Evolutionary conservation across 805 yeast species (phyloP).

Genomic region (Wickerhamiella parazyma): DNA sequence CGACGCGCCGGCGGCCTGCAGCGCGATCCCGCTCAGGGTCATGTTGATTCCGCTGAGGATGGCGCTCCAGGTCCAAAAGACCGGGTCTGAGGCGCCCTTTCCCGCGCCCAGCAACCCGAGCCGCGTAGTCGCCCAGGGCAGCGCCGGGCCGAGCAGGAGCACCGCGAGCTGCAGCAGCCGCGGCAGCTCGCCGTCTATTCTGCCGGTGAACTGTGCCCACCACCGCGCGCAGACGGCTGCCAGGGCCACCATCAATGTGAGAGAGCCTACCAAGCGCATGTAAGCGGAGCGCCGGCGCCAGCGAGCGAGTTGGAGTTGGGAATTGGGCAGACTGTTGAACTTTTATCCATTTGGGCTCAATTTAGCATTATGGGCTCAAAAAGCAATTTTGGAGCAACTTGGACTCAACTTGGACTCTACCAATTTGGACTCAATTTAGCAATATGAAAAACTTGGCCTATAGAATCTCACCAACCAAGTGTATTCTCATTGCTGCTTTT

Average conservation of each 20-base stretch:
- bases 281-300: neutral
- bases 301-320: no score
- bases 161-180: neutral
- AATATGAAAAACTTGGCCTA: no score
- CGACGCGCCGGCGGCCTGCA: neutral
- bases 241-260: slow-evolving; percentile 1
- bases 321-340: no score
- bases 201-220: slow-evolving; percentile 3
- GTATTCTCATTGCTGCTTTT: no score
- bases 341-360: no score
- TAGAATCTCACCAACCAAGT: no score
- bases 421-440: no score
- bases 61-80: slow-evolving; percentile 2
- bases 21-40: slow-evolving; percentile 5
- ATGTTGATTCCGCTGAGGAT: slow-evolving; percentile 3
- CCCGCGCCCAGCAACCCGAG: neutral
- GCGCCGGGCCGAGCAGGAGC: neutral
- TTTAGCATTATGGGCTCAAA: no score
- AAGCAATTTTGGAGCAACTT: no score
- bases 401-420: no score
- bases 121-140: neutral
- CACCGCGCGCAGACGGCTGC: slow-evolving; percentile 3
- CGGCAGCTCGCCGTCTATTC: neutral
- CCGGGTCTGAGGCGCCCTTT: neutral
- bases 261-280: slow-evolving; percentile 1